These are phyloP conservation scores for Acanthamoeba triangularis DNA, from an alignment of 208 protist species.

Conservation along the genomic window DNA sequence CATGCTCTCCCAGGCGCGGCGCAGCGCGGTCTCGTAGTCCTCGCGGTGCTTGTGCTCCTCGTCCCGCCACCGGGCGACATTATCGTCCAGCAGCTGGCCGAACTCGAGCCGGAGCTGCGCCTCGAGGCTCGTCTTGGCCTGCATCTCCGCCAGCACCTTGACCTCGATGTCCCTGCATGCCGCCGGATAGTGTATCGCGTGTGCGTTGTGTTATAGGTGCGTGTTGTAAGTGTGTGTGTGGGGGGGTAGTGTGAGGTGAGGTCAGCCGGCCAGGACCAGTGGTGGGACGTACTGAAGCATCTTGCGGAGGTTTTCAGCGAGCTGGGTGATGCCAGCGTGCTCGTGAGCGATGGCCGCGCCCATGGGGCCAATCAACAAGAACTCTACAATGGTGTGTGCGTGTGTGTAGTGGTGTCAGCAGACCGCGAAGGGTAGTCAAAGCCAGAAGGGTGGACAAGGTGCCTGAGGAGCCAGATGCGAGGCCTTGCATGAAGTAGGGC, in stretches of 20 bases:
- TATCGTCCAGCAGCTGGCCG: conserved; percentile 15
- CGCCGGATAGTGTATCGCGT: neutral
- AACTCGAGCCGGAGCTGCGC: conserved; percentile 11
- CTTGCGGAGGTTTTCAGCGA: conserved; percentile 2
- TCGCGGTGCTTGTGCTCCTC: conserved; percentile 39
- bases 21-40: conserved; percentile 17
- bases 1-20: conserved; percentile 40
- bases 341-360: conserved; percentile 56
- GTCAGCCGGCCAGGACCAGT: no score
- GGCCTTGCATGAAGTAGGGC: conserved; percentile 71
- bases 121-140: conserved; percentile 51
- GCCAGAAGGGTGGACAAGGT: neutral
- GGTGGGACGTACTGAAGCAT: neutral
- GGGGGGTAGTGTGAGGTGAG: neutral
- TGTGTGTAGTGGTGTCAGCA: no score
- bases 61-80: neutral
- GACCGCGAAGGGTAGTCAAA: no score
- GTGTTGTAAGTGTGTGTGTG: no score
- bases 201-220: no score
- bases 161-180: neutral
- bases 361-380: conserved; percentile 47
- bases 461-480: conserved; percentile 9
- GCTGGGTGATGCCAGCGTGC: conserved; percentile 5
- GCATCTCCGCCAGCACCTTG: conserved; percentile 66
- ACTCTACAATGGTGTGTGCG: neutral